These are phyloP conservation scores for Marchantia polymorpha DNA, from an alignment of 225 moss, liverwort and hornwort genomes.

Conservation along the genomic window DNA sequence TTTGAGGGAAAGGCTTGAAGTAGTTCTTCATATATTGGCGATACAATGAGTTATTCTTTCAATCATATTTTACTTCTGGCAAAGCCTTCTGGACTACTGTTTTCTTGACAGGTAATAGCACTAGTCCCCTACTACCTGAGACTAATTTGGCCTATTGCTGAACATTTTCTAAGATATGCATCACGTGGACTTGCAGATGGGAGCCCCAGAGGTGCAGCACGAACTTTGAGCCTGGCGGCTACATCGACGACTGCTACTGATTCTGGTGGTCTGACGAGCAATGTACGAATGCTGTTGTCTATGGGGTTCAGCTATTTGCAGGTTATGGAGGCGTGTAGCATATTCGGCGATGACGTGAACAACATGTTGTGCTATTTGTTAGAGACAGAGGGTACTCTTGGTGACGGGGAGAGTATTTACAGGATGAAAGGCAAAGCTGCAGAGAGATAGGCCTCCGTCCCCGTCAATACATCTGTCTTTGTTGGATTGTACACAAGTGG, in stretches of 20 bases:
- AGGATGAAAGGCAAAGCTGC: conserved; percentile 95
- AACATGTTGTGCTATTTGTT: conserved; percentile 95
- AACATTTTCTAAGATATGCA: neutral
- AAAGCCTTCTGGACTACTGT: neutral
- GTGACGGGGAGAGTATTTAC: conserved; percentile 69
- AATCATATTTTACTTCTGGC: neutral
- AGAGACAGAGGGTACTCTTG: conserved; percentile 69
- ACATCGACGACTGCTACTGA: conserved; percentile 49
- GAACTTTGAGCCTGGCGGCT: conserved; percentile 32
- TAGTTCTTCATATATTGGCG: neutral
- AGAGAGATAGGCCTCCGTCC: conserved; percentile 43
- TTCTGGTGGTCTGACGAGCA: conserved; percentile 55
- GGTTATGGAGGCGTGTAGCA: conserved; percentile 84
- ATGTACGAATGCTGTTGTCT: conserved; percentile 76
- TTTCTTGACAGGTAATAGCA: neutral
- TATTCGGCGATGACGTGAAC: conserved; percentile 91
- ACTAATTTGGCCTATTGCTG: neutral
- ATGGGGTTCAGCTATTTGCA: conserved; percentile 97
- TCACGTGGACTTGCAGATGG: conserved; percentile 44
- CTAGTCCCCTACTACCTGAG: neutral
- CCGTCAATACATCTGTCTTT: conserved; percentile 8
- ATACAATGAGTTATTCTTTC: neutral
- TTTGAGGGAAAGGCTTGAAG: conserved; percentile 4
- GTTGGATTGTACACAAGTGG: conserved; percentile 14
- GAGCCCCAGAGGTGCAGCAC: conserved; percentile 47